These are phyloP conservation scores for Gossypium aridum DNA, from an alignment of 441 rosid genomes.

Conservation along the genomic window DNA sequence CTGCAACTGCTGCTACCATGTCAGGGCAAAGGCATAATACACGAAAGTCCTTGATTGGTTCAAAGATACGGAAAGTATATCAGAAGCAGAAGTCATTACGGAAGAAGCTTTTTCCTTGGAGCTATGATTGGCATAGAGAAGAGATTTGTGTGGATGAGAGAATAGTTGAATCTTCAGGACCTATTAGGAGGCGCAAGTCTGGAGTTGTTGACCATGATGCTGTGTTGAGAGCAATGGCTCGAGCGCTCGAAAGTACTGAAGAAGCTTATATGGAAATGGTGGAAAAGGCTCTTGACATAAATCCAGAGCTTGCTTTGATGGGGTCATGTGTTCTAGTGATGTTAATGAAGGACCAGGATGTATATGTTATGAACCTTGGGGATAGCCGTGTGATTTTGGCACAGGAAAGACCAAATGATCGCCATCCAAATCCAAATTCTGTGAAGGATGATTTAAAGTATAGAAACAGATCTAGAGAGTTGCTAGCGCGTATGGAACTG, in stretches of 20 bases:
- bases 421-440: constrained; percentile 54
- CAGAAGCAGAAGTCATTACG: constrained; percentile 80
- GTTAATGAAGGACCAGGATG: constrained; percentile 97
- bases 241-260: constrained; percentile 66
- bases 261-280: constrained; percentile 92
- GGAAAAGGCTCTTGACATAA: constrained; percentile 72
- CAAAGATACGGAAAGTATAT: constrained; percentile 63
- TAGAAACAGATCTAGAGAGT: constrained; percentile 75
- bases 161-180: constrained; percentile 52
- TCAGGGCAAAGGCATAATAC: constrained; percentile 41
- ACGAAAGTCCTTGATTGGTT: constrained; percentile 50
- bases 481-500: constrained; percentile 80
- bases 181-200: constrained; percentile 75
- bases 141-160: constrained; percentile 58
- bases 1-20: constrained; percentile 29
- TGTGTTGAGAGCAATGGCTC: constrained; percentile 79
- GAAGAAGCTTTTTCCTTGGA: constrained; percentile 93
- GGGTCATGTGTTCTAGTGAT: constrained; percentile 92
- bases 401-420: constrained; percentile 80
- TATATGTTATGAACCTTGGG: constrained; percentile 92
- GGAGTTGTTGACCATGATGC: constrained; percentile 72
- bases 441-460: constrained; percentile 59
- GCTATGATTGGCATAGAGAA: constrained; percentile 94
- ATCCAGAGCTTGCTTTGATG: constrained; percentile 92
- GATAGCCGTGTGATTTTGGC: constrained; percentile 89